Evolutionary conservation across 176 grass and related monocot genomes (phyloP).

Genomic region (Bolboschoenus planiculmis): DNA sequence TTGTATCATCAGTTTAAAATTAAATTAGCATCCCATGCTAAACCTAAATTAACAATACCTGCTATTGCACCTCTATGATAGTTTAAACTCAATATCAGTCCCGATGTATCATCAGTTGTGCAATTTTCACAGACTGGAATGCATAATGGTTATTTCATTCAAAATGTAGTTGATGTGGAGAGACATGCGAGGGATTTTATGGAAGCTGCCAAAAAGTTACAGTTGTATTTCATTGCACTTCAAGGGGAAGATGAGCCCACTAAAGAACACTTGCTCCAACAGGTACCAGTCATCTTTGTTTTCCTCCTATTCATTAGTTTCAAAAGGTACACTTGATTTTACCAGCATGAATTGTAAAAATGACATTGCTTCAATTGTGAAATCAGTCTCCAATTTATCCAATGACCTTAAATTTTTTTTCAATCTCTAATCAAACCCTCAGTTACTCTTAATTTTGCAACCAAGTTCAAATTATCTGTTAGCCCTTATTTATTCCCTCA

Average conservation of each 20-base stretch:
- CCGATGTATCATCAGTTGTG: neutral
- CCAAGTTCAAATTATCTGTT: neutral
- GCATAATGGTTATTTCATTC: neutral
- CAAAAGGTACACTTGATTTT: neutral
- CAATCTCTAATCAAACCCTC: neutral
- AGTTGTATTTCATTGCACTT: constrained; percentile 62
- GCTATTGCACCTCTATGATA: neutral
- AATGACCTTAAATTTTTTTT: neutral
- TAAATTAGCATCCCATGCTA: neutral
- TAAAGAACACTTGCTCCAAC: constrained; percentile 54
- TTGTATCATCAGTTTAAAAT: neutral
- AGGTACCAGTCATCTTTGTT: constrained; percentile 33
- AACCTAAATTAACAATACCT: neutral
- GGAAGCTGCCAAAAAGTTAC: constrained; percentile 84
- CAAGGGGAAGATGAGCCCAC: constrained; percentile 65
- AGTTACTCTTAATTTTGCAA: neutral
- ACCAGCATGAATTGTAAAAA: neutral
- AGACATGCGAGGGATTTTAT: constrained; percentile 81
- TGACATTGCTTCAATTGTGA: neutral
- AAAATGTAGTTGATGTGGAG: constrained; percentile 65
- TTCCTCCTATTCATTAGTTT: neutral
- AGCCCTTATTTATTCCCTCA: neutral
- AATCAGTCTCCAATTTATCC: neutral
- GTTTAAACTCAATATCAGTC: neutral
- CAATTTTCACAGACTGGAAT: neutral